These are phyloP conservation scores for Trichoderma aggressivum DNA, from an alignment of 2,329 filamentous ascomycete species.

Conservation along the genomic window DNA sequence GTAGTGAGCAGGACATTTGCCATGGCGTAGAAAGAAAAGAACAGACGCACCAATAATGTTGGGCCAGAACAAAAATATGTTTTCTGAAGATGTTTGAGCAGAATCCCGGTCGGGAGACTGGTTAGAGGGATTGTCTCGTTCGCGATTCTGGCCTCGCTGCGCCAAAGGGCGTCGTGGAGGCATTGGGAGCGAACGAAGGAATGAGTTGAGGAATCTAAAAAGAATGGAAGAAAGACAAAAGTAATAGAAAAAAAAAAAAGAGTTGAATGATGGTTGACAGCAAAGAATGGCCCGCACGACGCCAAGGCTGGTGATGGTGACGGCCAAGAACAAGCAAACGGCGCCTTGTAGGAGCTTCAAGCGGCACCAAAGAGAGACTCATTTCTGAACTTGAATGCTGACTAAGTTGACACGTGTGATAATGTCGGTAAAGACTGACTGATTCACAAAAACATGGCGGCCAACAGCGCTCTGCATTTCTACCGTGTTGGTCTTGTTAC, in stretches of 20 bases:
- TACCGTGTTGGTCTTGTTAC: not conserved
- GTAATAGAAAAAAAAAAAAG: not conserved
- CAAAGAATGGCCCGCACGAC: not conserved
- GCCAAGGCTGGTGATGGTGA: not conserved
- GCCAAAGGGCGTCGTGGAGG: not conserved
- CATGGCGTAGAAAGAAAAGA: not conserved
- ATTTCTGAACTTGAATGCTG: not conserved
- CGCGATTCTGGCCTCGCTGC: not conserved
- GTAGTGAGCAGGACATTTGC: not conserved
- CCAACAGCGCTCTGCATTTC: not conserved
- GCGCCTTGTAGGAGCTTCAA: not conserved
- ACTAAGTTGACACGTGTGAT: not conserved
- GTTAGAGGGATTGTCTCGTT: not conserved
- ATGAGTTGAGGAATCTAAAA: fast-evolving
- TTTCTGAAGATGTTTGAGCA: slow-evolving; percentile 45
- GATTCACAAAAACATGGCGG: not conserved
- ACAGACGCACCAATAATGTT: slow-evolving; percentile 65
- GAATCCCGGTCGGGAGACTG: not conserved
- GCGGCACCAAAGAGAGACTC: not conserved
- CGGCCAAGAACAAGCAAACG: not conserved
- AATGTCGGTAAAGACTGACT: not conserved
- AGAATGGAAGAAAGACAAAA: not conserved
- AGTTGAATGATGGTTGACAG: not conserved
- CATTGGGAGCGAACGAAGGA: not conserved
- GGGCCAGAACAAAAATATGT: slow-evolving; percentile 76